Base-by-base conservation (phyloP, 129 eudicot genomes). In the Centrapalus pauciflorus region DNA sequence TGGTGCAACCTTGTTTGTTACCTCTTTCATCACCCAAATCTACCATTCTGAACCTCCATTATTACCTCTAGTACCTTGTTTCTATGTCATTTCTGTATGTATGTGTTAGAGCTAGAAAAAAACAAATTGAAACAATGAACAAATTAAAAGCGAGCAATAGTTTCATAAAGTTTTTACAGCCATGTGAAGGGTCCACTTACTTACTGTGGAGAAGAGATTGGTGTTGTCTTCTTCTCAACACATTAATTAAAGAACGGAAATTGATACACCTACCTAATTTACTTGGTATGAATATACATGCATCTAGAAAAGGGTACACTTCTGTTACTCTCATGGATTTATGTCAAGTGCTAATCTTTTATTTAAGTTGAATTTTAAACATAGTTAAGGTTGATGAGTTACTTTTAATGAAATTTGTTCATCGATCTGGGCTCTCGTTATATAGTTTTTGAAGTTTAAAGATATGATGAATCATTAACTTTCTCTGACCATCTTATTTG, bases 1-100 rank as follows among this genome's bases (percentile, higher is more conserved):
- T 21, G n/a, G n/a, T n/a, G 28, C 61, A 41, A 64, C 72, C 37
- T 73, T 65, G 58, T 55, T n/a, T 55, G 46, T 55, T 65, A 57
- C 79, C 79, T 55, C 40, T 43, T 74, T 66, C 16, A 74, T 74
- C 61, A 23, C 50, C 68, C 68, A 66, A 57, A 74, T 66, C 68
- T 74, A 74, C 68, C 68, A 30, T 74, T 30, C 79, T 66, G 73
- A 41, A 74, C 61, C 40, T 56, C 73, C 67, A 30, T 74, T 66
- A 74, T 56, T 65, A 38, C 77, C 27, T 55, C 14, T 35, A 48
- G 70, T 27, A 25, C 77, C 69, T n/a, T 50, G 20, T 62, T 49
- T 50, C 26, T 54, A 56, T 74, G 54, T 50, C 61, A 33, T 30
- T 74, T 43, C 54, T 66, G 54, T 54, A 66, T 33, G 17, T 56